Percentiles rank a stretch among this genome's conserved stretches.
These are phyloP conservation scores for Ogataea nitratoaversa DNA, from an alignment of 805 yeast genomes.

Conservation along the genomic window DNA sequence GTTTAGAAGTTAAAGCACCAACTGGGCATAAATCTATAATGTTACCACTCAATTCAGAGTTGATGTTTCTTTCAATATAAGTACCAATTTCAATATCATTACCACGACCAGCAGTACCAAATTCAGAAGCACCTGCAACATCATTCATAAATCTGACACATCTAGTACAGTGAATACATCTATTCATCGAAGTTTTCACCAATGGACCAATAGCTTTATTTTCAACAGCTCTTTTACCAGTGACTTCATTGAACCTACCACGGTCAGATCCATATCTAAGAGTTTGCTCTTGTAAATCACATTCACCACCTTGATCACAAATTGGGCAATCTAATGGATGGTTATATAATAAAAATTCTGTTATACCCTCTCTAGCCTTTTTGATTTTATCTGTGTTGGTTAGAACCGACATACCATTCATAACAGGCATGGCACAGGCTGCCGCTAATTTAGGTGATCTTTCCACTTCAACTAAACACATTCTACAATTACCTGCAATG, in stretches of 20 bases:
- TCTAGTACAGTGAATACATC: slow-evolving; percentile 90
- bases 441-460: slow-evolving; percentile 87
- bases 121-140: slow-evolving; percentile 89
- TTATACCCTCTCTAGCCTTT: slow-evolving; percentile 85
- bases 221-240: slow-evolving; percentile 86
- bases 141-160: slow-evolving; percentile 88
- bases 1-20: slow-evolving; percentile 86
- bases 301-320: slow-evolving; percentile 93
- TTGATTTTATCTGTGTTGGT: slow-evolving; percentile 75
- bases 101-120: slow-evolving; percentile 87
- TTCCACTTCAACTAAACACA: slow-evolving; percentile 89
- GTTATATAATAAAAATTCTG: slow-evolving; percentile 82
- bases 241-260: slow-evolving; percentile 76
- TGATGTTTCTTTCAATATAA: slow-evolving; percentile 77
- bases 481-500: slow-evolving; percentile 88
- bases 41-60: slow-evolving; percentile 83
- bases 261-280: slow-evolving; percentile 81
- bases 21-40: slow-evolving; percentile 87
- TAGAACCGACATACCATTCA: slow-evolving; percentile 81
- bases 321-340: slow-evolving; percentile 92
- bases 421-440: slow-evolving; percentile 90
- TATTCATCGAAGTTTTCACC: slow-evolving; percentile 85
- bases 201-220: slow-evolving; percentile 88
- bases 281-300: slow-evolving; percentile 87
- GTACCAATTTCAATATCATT: slow-evolving; percentile 91